These are phyloP conservation scores for Fraxinus pennsylvanica DNA, from an alignment of 257 asterid species.

Conservation along the genomic window DNA sequence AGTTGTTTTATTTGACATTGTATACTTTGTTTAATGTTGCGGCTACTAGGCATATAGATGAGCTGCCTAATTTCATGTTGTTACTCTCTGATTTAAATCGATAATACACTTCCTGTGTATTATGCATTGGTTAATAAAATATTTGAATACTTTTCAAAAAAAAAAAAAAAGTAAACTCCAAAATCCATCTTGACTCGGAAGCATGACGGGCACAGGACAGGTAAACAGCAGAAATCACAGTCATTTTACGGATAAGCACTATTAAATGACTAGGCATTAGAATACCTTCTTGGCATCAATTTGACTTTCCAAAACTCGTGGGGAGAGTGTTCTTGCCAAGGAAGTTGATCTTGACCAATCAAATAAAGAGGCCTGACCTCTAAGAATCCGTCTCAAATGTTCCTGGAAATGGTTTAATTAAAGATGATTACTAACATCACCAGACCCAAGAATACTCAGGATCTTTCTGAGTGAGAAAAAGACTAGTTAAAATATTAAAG, in stretches of 20 bases:
- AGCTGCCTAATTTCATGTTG: too few species aligned
- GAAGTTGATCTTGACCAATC: conserved; percentile 97
- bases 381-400: conserved; percentile 90
- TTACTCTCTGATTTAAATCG: too few species aligned
- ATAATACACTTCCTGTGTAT: too few species aligned
- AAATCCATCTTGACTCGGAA: conserved; percentile 9
- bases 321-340: conserved; percentile 92
- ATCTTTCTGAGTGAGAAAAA: conserved; percentile 21
- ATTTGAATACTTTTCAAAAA: too few species aligned
- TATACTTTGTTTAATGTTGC: too few species aligned
- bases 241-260: not conserved
- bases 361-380: conserved; percentile 93
- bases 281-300: conserved; percentile 96
- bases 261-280: conserved; percentile 22
- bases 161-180: not conserved
- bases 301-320: conserved; percentile 97
- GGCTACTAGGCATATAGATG: too few species aligned
- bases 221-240: conserved; percentile 17
- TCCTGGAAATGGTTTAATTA: conserved; percentile 53
- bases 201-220: conserved; percentile 22
- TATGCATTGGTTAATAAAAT: too few species aligned
- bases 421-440: conserved; percentile 21
- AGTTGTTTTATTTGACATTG: too few species aligned
- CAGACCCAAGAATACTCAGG: conserved; percentile 21
- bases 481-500: conserved; percentile 11